Evolutionary conservation across 768 basidiomycete species (phyloP), one percentile per base, ranked within the genome.

Genomic region (Leccinum subgranulosum): DNA sequence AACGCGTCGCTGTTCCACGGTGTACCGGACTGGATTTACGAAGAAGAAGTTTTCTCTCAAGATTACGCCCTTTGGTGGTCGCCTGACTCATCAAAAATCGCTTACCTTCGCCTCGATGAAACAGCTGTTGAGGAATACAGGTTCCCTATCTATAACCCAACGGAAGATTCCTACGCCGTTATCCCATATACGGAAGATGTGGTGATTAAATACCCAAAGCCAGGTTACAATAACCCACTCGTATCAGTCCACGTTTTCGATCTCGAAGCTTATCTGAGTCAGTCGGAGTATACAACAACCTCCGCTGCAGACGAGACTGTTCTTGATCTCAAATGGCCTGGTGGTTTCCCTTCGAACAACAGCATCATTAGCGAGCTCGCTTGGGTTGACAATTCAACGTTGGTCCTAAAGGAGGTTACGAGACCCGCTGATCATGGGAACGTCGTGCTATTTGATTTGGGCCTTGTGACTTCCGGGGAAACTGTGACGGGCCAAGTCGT

Each of bases 11-110:
- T 95, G 15, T 97, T 98, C 78, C 86, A 98, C 66, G 97, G 97
- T 7, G 90, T 97, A 2, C 92, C 94, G 0, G 94, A 97, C 69
- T 98, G 97, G 96, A 96, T 98, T 5, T 95, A 95, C 71, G 94
- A 96, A 70, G 93, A 96, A 68, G 94, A 97, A 69, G 84, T 98
- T 23, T 89, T 94, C 64, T 75, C 79, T 3, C 68, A 74, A 39
- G 84, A 94, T 67, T 84, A 72, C 49, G 86, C 94, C 0, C 76
- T 96, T 5, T 98, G 94, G 94, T 98, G 91, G 89, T 88, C 90
- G 10, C 96, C 95, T 4, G 66, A 75, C 51, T 72, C 75, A 0
- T 62, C 70, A 3, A 74, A 76, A 33, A 60, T 99, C 46, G 93
- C 94, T 1, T 99, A 89, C 78, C 83, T 98, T 45, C 75, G 82